Percentiles rank a stretch among this genome's conserved stretches.
phyloP scores from a whole-genome alignment of 495 filamentous ascomycete species.

The Penicillium ochrochloron region DNA sequence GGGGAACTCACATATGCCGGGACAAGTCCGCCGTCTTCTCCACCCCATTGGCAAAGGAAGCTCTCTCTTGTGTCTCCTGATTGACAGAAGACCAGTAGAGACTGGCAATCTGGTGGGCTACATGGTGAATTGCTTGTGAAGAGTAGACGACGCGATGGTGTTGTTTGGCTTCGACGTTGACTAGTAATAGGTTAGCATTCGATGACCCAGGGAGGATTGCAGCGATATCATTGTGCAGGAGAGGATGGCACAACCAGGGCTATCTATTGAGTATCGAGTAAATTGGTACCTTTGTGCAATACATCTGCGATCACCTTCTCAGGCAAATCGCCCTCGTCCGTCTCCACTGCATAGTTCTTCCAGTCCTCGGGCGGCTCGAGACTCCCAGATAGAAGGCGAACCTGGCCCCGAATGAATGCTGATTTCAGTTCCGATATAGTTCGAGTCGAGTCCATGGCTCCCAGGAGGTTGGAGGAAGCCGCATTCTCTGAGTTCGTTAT shows the following conservation, averaged over 20 bases:
- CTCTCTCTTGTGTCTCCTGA: slow-evolving; percentile 48
- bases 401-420: slow-evolving; percentile 64
- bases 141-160: slow-evolving; percentile 75
- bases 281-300: slow-evolving; percentile 51
- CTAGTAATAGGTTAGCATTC: slow-evolving; percentile 36
- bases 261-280: neutral
- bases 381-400: slow-evolving; percentile 61
- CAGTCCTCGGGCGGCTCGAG: slow-evolving; percentile 62
- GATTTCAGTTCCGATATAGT: slow-evolving; percentile 68
- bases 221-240: neutral
- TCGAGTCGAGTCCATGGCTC: slow-evolving; percentile 48
- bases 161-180: slow-evolving; percentile 69
- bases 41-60: slow-evolving; percentile 39
- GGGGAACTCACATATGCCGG: slow-evolving; percentile 45
- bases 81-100: slow-evolving; percentile 65
- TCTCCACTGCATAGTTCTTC: slow-evolving; percentile 50
- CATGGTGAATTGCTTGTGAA: slow-evolving; percentile 73
- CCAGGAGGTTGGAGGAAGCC: slow-evolving; percentile 16
- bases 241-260: neutral
- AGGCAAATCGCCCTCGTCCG: slow-evolving; percentile 52
- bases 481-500: neutral
- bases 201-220: neutral
- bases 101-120: slow-evolving; percentile 80
- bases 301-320: slow-evolving; percentile 61
- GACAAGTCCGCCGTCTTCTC: slow-evolving; percentile 52